Conservation (phyloP, 2,329 filamentous ascomycete genomes). For the Metarhizium rileyi region DNA sequence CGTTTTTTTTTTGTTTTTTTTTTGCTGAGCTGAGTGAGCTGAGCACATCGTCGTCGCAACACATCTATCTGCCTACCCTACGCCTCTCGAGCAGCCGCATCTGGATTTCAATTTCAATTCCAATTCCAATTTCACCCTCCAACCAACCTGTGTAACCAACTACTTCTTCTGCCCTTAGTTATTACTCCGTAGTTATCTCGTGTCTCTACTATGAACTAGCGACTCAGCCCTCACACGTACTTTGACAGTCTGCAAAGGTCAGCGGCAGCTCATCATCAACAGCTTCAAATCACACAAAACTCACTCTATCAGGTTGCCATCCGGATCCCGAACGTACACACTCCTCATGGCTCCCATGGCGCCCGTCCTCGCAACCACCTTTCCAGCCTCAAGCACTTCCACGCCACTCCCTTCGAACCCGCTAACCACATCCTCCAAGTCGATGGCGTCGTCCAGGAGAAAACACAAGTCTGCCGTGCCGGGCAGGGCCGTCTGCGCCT, state of each 20-base stretch:
- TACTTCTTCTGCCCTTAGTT: no score
- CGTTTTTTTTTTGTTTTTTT: no score
- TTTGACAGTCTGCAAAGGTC: background rate
- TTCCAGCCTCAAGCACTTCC: constrained; percentile 38
- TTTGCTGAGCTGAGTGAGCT: no score
- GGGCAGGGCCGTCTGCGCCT: constrained; percentile 40
- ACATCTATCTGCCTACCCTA: no score
- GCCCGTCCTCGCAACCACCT: constrained; percentile 45
- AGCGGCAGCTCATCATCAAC: background rate
- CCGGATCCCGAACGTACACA: constrained; percentile 51
- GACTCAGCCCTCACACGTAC: background rate
- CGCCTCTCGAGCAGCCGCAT: no score
- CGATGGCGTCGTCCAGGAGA: constrained; percentile 34
- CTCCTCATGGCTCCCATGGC: constrained; percentile 44
- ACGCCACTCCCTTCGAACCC: constrained; percentile 32
- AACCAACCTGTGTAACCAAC: no score
- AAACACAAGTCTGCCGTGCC: constrained; percentile 54
- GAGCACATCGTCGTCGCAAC: no score
- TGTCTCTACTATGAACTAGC: background rate
- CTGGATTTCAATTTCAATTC: no score
- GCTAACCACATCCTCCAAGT: constrained; percentile 35
- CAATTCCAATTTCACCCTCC: no score
- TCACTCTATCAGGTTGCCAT: constrained; percentile 53
- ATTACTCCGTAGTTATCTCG: no score
- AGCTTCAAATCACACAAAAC: constrained; percentile 14